Evolutionary conservation across 352 stramenopile species (phyloP).

Genomic region (Pythium utonaiense): DNA sequence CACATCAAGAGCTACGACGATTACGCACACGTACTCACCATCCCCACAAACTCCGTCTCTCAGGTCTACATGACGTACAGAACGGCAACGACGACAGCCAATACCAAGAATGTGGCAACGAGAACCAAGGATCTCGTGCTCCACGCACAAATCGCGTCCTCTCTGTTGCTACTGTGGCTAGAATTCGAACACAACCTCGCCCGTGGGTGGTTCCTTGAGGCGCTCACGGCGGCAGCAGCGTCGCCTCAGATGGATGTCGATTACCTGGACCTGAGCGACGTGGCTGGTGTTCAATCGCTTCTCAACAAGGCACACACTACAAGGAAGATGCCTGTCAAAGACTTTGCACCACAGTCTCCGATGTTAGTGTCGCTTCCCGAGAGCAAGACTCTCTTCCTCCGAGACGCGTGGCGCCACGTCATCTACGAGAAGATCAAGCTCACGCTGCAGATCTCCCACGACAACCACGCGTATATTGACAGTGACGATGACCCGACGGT

Average conservation of each 20-base stretch:
- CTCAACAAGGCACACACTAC: background rate
- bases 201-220: conserved; percentile 42
- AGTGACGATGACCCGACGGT: conserved; percentile 21
- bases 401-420: conserved; percentile 35
- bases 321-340: background rate
- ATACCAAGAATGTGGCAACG: conserved; percentile 22
- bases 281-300: background rate
- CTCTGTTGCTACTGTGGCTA: conserved; percentile 27
- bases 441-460: conserved; percentile 37
- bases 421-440: conserved; percentile 38
- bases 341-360: background rate
- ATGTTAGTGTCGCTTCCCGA: background rate
- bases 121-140: conserved; percentile 37
- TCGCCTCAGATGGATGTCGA: conserved; percentile 31
- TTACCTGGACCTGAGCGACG: conserved; percentile 32
- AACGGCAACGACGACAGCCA: background rate
- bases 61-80: conserved; percentile 44
- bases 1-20: conserved; percentile 34
- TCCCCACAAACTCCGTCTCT: conserved; percentile 24
- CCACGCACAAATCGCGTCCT: conserved; percentile 14
- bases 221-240: conserved; percentile 22
- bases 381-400: conserved; percentile 18
- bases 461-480: conserved; percentile 13
- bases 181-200: conserved; percentile 55
- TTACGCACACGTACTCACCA: conserved; percentile 27